Evolutionary conservation across 2,329 filamentous ascomycete species (phyloP).

Genomic region (Fusarium hainanense): DNA sequence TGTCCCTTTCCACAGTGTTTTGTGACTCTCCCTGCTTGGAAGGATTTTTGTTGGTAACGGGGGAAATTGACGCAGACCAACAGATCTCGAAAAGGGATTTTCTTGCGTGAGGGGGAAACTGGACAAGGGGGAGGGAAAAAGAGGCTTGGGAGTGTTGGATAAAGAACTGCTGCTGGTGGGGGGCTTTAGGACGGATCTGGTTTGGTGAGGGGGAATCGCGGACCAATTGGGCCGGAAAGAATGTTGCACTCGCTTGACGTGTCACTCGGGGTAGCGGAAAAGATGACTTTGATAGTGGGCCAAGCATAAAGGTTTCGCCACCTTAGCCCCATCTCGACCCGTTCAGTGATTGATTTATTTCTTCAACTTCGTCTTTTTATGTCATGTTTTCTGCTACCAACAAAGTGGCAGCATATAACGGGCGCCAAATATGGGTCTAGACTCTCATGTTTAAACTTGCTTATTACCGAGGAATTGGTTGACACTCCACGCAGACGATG

Average conservation of each 20-base stretch:
- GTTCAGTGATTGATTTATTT: too few relatives aligned
- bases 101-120: slow-evolving; percentile 2
- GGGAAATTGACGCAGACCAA: slow-evolving; percentile 2
- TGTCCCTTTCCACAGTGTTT: slow-evolving; percentile 9
- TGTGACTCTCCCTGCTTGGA: background rate
- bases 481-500: background rate
- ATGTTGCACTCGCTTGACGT: background rate
- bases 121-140: background rate
- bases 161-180: background rate
- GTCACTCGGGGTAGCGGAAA: background rate
- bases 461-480: background rate
- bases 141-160: background rate
- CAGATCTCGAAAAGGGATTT: background rate
- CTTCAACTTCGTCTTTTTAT: background rate
- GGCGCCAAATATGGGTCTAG: background rate
- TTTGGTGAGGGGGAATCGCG: background rate
- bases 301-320: background rate
- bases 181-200: background rate
- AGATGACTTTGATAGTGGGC: background rate
- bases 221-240: background rate
- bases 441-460: background rate
- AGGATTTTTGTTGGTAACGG: slow-evolving; percentile 3
- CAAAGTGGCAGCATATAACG: background rate
- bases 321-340: fast-evolving
- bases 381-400: background rate